Conservation (phyloP, 2,329 filamentous ascomycete genomes). For the Ilyonectria sp. region DNA sequence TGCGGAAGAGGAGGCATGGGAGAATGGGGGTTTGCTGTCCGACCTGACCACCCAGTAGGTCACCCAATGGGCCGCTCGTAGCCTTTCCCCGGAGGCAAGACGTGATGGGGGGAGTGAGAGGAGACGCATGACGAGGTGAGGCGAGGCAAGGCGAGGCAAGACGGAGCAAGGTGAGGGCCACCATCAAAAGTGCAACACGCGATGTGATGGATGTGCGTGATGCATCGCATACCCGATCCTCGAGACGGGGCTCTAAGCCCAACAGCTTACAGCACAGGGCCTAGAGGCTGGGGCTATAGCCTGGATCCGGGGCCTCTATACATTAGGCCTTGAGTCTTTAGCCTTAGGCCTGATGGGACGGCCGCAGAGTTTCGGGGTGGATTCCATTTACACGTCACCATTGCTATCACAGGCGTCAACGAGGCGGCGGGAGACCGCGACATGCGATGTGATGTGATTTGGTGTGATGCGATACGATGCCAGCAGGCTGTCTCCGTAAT, state of each 20-base stretch:
- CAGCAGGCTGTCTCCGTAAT: constrained; percentile 11
- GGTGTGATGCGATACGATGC: constrained; percentile 26
- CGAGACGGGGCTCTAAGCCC: constrained; percentile 18
- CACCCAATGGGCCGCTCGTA: constrained; percentile 13
- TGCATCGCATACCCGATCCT: constrained; percentile 31
- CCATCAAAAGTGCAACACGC: constrained; percentile 24
- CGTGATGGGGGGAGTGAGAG: constrained; percentile 1
- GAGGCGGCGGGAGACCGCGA: constrained; percentile 22
- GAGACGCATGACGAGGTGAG: constrained; percentile 26
- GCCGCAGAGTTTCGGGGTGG: constrained; percentile 42
- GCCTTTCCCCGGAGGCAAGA: constrained; percentile 17
- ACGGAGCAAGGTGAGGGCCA: constrained; percentile 29
- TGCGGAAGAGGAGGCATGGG: constrained; percentile 15
- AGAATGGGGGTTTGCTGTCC: constrained; percentile 16
- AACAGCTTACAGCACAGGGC: constrained; percentile 22
- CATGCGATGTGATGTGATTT: constrained; percentile 33
- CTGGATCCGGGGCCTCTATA: constrained; percentile 4
- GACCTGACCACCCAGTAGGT: constrained; percentile 1
- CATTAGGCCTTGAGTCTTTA: constrained; percentile 15
- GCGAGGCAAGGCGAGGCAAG: constrained; percentile 16
- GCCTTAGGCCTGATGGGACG: constrained; percentile 34
- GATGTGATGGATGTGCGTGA: constrained; percentile 36
- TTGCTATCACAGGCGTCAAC: constrained; percentile 24
- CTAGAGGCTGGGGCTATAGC: constrained; percentile 27
- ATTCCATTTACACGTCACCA: constrained; percentile 44